Base-by-base conservation (phyloP, 345 rosid genomes). In the Hibiscus trionum region DNA sequence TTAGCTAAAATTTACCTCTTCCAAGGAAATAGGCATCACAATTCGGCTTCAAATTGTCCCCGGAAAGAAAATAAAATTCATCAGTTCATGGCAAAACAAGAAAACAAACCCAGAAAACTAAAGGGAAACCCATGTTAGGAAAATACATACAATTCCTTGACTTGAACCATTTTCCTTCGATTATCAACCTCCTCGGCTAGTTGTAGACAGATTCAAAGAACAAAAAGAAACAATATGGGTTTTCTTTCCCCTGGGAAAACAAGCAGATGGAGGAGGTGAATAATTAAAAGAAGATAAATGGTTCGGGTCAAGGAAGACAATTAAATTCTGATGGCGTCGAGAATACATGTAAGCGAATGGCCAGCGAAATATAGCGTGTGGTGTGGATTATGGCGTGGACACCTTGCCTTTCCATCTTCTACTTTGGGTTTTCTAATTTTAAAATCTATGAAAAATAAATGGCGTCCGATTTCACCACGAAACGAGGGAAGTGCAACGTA, bases 121-220 rank as follows among this genome's bases (percentile, higher is more conserved):
- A 59, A 21, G 24, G 24, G 24, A 21, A 21, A 0, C 24, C 24
- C 24, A 21, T 21, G 24, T 21, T 21, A 31, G 29, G 35, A 72
- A 55, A 72, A 73, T 82, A 86, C 90, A 86, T 88, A 88, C 93
- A 86, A 85, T 75, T 88, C 93, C 79, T 82, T 88, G 73, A 85
- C 76, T 66, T 86, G 90, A 62, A 88, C 93, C 93, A 88, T 88
- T 29, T 26, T 16, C 50, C 70, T 56, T 14, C 55, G 16, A 21
- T 57, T 4, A 58, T 21, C 33, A 24, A 37, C 14, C 53, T 27
- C 65, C 49, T 58, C 39, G 39, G 53, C 33, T 24, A 71, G 10
- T 39, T 24, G 64, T 39, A 37, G 65, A 24, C 2, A 44, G 44
- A 70, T 70, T 33, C 35, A 67, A 27, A 27, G 8, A 57, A 57